Evolutionary conservation across 495 filamentous ascomycete species (phyloP).

Genomic region (Penicillium maclennaniae): DNA sequence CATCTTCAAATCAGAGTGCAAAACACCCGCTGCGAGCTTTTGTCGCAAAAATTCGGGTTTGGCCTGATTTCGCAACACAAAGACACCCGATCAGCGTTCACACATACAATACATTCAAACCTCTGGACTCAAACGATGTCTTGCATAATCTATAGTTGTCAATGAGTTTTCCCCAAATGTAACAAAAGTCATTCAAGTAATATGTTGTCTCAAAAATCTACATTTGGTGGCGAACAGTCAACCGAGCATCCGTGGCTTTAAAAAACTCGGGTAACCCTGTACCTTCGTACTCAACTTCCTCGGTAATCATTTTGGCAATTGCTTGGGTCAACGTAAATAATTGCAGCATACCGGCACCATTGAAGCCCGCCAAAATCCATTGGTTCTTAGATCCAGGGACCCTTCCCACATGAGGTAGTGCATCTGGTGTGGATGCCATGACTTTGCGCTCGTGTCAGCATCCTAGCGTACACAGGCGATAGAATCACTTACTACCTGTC

Average conservation of each 20-base stretch:
- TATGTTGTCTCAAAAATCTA: not conserved
- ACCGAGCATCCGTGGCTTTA: not conserved
- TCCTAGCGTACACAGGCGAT: not conserved
- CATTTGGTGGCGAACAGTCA: not conserved
- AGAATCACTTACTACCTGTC: slow-evolving; percentile 3
- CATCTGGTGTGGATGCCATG: not conserved
- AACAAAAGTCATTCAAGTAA: too few relatives aligned
- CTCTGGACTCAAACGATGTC: too few relatives aligned
- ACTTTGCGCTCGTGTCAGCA: not conserved
- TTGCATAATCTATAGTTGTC: too few relatives aligned
- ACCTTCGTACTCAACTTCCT: not conserved
- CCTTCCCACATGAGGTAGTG: slow-evolving; percentile 1
- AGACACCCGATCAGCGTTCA: too few relatives aligned
- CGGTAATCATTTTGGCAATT: not conserved
- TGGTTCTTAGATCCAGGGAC: not conserved
- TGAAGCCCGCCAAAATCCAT: slow-evolving; percentile 3
- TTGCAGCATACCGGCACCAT: not conserved
- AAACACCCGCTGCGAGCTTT: too few relatives aligned
- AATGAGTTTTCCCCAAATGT: too few relatives aligned
- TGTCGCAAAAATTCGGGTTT: too few relatives aligned
- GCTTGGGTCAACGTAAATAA: not conserved
- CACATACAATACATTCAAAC: too few relatives aligned
- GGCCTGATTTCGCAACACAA: too few relatives aligned
- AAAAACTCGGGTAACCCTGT: not conserved
- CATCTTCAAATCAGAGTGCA: too few relatives aligned